Conservation (phyloP, 1,284 basidiomycete species). For the Amylostereum areolatum region DNA sequence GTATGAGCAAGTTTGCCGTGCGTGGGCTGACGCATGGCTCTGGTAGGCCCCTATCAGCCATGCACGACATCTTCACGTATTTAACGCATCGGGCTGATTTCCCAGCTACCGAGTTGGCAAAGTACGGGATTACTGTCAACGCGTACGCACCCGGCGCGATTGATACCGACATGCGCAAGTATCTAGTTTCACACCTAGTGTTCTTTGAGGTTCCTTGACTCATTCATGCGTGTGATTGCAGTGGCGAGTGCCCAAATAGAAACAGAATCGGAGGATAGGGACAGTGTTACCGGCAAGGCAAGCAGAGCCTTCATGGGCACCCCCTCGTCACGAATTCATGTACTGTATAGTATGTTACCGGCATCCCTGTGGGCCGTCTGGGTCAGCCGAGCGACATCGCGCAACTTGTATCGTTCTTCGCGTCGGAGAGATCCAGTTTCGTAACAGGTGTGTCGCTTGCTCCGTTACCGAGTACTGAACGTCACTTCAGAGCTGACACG, state of each 20-base stretch:
- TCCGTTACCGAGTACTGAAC: no score
- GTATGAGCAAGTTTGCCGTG: constrained; percentile 22
- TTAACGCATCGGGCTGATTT: not conserved
- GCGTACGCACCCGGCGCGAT: constrained; percentile 22
- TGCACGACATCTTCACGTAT: not conserved
- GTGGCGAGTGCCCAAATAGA: no score
- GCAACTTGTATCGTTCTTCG: constrained; percentile 16
- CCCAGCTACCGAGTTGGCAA: constrained; percentile 21
- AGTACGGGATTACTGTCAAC: constrained; percentile 26
- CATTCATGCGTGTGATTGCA: not conserved
- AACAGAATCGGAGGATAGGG: no score
- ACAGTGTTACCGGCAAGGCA: not conserved
- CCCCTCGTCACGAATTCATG: not conserved
- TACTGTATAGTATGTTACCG: constrained; percentile 1
- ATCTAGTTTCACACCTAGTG: constrained; percentile 1
- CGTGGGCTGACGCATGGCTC: constrained; percentile 19
- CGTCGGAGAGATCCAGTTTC: constrained; percentile 9
- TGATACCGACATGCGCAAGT: constrained; percentile 8
- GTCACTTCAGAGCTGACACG: no score
- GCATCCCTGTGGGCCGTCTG: constrained; percentile 12
- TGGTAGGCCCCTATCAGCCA: constrained; percentile 5
- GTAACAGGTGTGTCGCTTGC: constrained; percentile 10
- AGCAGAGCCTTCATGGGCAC: not conserved
- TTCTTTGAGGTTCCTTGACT: not conserved
- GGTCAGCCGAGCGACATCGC: constrained; percentile 16